Percentiles rank a stretch among this genome's conserved stretches.
Conservation (phyloP, 441 rosid species). For the Euphorbia celastroides region DNA sequence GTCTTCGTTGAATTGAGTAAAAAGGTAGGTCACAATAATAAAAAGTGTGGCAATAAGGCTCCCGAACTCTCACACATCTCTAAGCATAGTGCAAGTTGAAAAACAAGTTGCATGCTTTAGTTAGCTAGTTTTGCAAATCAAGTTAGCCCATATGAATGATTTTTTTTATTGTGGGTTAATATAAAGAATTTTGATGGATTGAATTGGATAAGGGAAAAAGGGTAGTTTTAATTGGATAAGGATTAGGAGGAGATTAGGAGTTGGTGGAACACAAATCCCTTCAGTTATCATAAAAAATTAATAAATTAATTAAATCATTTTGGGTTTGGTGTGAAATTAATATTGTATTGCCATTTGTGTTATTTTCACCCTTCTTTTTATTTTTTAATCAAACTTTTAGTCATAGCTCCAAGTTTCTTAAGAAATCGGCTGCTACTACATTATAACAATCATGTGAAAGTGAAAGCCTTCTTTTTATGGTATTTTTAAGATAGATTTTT, state of each 20-base stretch:
- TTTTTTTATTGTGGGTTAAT: neutral
- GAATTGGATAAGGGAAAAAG: slow-evolving; percentile 12
- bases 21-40: slow-evolving; percentile 1
- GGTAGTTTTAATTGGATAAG: slow-evolving; percentile 39
- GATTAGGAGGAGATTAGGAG: slow-evolving; percentile 31
- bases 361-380: neutral
- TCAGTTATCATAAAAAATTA: slow-evolving; percentile 27
- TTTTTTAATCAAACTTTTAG: neutral
- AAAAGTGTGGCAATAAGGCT: neutral
- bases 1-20: neutral
- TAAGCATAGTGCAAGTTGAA: too few species aligned
- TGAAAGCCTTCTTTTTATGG: slow-evolving; percentile 3
- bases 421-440: slow-evolving; percentile 19
- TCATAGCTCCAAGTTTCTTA: slow-evolving; percentile 10
- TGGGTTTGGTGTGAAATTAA: slow-evolving; percentile 40
- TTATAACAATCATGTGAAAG: neutral
- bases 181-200: neutral
- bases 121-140: slow-evolving; percentile 33
- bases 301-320: slow-evolving; percentile 7
- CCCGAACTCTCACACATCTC: slow-evolving; percentile 1
- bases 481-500: neutral
- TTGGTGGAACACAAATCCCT: slow-evolving; percentile 56
- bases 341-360: slow-evolving; percentile 20
- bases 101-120: slow-evolving; percentile 7
- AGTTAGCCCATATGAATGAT: slow-evolving; percentile 20